Base-by-base conservation (phyloP, 140 eudicot species). In the Oenanthe javanica region DNA sequence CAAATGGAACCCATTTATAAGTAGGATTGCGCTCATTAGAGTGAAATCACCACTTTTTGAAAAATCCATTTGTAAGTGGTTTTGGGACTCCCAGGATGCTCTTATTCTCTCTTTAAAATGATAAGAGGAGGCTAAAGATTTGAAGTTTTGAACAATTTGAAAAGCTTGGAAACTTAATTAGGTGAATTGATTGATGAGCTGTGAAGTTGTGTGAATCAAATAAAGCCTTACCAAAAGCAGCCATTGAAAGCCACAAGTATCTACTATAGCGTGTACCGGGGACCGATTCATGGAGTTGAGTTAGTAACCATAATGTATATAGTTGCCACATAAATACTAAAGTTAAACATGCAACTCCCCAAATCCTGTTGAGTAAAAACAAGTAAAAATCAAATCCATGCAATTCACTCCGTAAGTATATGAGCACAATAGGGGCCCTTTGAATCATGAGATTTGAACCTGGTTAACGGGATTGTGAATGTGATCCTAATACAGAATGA, bases 261-360 rank as follows among this genome's bases (percentile, higher is more conserved):
- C 97, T 80, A 75, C 92, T 92, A 79, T 89, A 82, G 43, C 97
- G 94, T 3, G 86, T 89, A 46, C 94, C 94, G 2, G 89, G 81
- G n/a, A 82, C 79, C 2, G 94, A 80, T 78, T 92, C 97, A 66
- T 89, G 97, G 78, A 92, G 90, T 67, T 88, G 89, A n/a, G 87
- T 89, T 31, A 92, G 86, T 57, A 92, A 61, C 87, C 92, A 89
- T 12, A 89, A 70, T 18, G 97, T 92, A 80, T 92, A 92, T 9
- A 91, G 52, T 74, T 91, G 96, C 96, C 96, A 91, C 36, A 83
- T 79, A 81, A 89, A 91, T 3, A 81, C 89, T 55, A 89, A 16
- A 23, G 80, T 31, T 14, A 91, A 84, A 57, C 88, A 82, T 40
- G 82, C 6, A n/a, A 79, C 78, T 63, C 96, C 96, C 90, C 91